Base-by-base conservation (phyloP, 2,329 filamentous ascomycete species). In the Kalmusia sp. region DNA sequence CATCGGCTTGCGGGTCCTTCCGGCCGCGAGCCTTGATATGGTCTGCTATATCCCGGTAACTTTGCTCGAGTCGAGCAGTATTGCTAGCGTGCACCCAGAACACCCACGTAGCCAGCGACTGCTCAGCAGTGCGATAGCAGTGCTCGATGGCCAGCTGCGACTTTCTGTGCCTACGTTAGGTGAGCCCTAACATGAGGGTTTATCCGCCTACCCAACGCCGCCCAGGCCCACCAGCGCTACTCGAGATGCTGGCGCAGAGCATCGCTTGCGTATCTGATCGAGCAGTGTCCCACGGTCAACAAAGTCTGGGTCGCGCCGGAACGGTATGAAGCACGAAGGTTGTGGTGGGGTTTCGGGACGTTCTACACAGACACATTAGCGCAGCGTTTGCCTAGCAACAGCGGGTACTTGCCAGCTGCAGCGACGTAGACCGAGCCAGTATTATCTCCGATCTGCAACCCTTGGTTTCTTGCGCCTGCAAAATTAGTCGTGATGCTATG, bases 261-360 rank as follows among this genome's bases (percentile, higher is more conserved):
- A 39, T 39, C 14, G 8, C 19, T 39, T 5, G 17, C 24, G 19
- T 8, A 39, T 9, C 17, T 39, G 8, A 11, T 39, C 19, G 19
- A 39, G 19, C 17, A 39, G 14, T 14, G 19, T 39, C 4, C 19
- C 19, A 11, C 19, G 58, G 14, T 65, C 55, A 22, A 70, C 52
- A 35, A 68, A 68, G 51, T 65, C 57, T 8, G 19, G 12, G 1
- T 70, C 63, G 7, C 56, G 58, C 25, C 27, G 24, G 44, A 70
- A 69, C 14, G 64, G 64, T 17, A 69, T 54, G 17, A 44, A 49
- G 15, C 44, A 55, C 12, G 55, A 64, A 30, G 66, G 62, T 22
- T 34, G 51, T 12, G 51, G 58, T 35, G 55, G 51, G 15, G 51
- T 63, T 52, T 64, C 59, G 3, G 28, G 43, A 6, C 28, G 43